Base-by-base conservation (phyloP, 129 eudicot genomes). In the Apium graveolens region DNA sequence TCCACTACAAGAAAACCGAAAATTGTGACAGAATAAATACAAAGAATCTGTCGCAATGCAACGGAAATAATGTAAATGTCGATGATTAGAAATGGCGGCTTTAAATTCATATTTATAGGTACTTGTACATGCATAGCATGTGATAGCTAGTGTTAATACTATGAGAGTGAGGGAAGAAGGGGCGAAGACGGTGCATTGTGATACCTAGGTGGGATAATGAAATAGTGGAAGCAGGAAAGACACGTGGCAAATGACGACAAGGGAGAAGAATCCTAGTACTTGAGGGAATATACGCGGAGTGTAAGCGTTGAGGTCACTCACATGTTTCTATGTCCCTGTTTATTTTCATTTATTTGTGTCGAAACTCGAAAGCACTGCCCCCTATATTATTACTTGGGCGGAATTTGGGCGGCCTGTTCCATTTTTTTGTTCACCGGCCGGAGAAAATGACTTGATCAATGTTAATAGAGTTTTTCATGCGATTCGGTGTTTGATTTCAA, bases 121-220 rank as follows among this genome's bases (percentile, higher is more conserved):
- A 53, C 27, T 6, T 18, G 9, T 51, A 2, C 7, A 0, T 2
- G 66, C 4, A 57, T 3, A n/a, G 8, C 4, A 20, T 10, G 48
- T 42, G 37, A 60, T 43, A 35, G 3, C 37, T 16, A 34, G 45
- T 35, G 74, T 14, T 27, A 18, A 63, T n/a, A n/a, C n/a, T 0
- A 26, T 11, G 38, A 48, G 43, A 46, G 48, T 32, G 76, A 21
- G 29, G 29, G 39, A 73, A 44, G 60, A 31, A 12, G 42, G 13
- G 5, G n/a, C 3, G 74, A 70, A 78, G 51, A 44, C 12, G 14
- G 46, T 66, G 81, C n/a, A n/a, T n/a, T n/a, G 85, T 48, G 24
- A 77, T 73, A 27, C 20, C 43, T 31, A 79, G 84, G 20, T 76
- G 49, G 70, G 76, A 72, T 72, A 72, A 35, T 24, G 76, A 21